These are phyloP conservation scores for Moricandia moricandioides DNA, from an alignment of 345 rosid species.

Conservation along the genomic window DNA sequence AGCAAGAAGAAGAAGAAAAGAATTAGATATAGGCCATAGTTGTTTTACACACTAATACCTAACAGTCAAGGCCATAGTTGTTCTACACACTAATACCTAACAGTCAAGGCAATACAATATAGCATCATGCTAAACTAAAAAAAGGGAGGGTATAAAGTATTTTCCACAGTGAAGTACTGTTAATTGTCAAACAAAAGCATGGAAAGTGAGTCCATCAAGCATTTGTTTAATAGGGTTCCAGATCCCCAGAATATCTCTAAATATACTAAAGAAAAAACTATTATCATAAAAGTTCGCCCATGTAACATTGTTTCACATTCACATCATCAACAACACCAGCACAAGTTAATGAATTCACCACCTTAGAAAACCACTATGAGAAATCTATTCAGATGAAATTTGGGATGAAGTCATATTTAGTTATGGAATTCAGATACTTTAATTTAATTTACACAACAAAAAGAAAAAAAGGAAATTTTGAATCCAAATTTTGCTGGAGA, in stretches of 20 bases:
- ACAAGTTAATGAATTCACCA: background rate
- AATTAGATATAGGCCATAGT: too few relatives aligned
- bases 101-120: too few relatives aligned
- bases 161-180: constrained; percentile 12
- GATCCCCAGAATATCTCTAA: too few relatives aligned
- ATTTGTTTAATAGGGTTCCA: constrained; percentile 26
- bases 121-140: too few relatives aligned
- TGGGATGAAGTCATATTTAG: background rate
- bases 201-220: constrained; percentile 12
- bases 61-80: too few relatives aligned
- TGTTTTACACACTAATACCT: too few relatives aligned
- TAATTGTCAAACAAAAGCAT: constrained; percentile 12
- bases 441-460: background rate
- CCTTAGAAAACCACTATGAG: background rate
- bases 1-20: too few relatives aligned
- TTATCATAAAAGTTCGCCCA: constrained; percentile 1
- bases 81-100: too few relatives aligned
- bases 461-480: background rate
- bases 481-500: background rate
- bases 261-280: constrained; percentile 1
- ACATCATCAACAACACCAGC: background rate
- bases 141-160: too few relatives aligned
- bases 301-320: background rate
- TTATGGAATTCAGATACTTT: background rate
- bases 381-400: background rate